A percentile compares a stretch with the other conserved stretches of the same genome.
phyloP scores from a whole-genome alignment of 768 basidiomycete genomes.

The Phylloporus sp. region DNA sequence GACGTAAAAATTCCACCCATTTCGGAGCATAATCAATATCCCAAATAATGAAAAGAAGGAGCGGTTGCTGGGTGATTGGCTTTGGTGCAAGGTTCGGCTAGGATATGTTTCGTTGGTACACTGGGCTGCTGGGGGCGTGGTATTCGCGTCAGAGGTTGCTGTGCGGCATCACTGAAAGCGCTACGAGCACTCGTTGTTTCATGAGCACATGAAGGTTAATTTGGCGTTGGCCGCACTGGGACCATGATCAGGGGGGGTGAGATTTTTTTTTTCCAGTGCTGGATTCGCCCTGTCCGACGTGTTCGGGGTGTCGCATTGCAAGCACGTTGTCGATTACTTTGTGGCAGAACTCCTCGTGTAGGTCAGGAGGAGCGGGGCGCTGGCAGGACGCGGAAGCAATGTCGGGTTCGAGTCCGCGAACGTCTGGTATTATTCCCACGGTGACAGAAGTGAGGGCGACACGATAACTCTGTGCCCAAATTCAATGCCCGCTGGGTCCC shows the following conservation, averaged over 20 bases:
- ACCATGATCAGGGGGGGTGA: neutral
- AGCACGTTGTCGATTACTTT: neutral
- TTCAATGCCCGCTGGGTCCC: slow-evolving; percentile 36
- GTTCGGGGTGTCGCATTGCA: neutral
- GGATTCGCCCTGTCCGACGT: neutral
- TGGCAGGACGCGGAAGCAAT: slow-evolving; percentile 34
- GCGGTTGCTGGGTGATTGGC: neutral
- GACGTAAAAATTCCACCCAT: slow-evolving; percentile 23
- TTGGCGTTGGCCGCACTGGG: slow-evolving; percentile 17
- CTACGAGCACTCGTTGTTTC: slow-evolving; percentile 14
- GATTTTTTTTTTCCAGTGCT: neutral
- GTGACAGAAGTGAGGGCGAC: slow-evolving; percentile 32
- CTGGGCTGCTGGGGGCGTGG: too few species aligned
- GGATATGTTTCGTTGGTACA: too few species aligned
- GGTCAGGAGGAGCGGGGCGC: slow-evolving; percentile 21
- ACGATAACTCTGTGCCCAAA: slow-evolving; percentile 39
- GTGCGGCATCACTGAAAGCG: slow-evolving; percentile 16
- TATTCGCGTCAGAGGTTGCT: slow-evolving; percentile 10
- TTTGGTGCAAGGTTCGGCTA: neutral
- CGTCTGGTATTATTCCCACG: slow-evolving; percentile 26
- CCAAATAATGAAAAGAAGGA: neutral
- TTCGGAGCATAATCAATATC: neutral
- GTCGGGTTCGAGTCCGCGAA: slow-evolving; percentile 33
- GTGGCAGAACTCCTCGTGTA: slow-evolving; percentile 13
- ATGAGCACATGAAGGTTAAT: slow-evolving; percentile 20